Conservation (phyloP, 2,329 filamentous ascomycete genomes). For the Fusarium hainanense region DNA sequence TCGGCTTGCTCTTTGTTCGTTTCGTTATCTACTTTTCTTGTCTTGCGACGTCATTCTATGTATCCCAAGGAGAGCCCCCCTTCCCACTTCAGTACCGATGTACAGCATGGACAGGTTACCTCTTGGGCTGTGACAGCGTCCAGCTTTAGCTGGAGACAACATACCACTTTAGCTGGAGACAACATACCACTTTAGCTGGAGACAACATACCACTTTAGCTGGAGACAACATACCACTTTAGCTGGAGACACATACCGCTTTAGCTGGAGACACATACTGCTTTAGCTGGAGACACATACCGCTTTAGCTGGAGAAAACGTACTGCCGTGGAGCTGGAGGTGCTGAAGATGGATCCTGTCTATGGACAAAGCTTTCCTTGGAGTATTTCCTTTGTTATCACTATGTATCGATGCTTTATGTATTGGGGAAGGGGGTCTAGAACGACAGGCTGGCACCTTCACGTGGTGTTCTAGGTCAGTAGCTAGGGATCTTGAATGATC, state of each 20-base stretch:
- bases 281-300: too few relatives aligned
- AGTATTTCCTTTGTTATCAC: background rate
- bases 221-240: too few relatives aligned
- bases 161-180: too few relatives aligned
- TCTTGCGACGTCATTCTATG: background rate
- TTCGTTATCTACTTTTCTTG: background rate
- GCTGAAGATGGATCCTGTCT: background rate
- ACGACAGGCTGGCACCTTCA: conserved; percentile 7
- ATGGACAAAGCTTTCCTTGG: background rate
- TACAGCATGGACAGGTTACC: too few relatives aligned
- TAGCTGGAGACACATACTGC: too few relatives aligned
- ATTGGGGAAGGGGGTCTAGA: background rate
- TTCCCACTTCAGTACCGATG: background rate
- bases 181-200: too few relatives aligned
- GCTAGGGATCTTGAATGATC: background rate
- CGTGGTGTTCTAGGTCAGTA: conserved; percentile 9
- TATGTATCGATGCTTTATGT: rapidly evolving
- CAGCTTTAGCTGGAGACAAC: too few relatives aligned
- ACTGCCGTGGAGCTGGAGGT: background rate
- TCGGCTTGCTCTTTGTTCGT: background rate
- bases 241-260: too few relatives aligned
- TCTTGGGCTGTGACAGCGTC: too few relatives aligned
- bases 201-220: too few relatives aligned
- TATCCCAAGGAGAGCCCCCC: background rate
- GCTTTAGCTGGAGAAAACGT: background rate